Percentiles rank a stretch among this genome's conserved stretches.
Evolutionary conservation across 768 basidiomycete genomes (phyloP).

Genomic region (Gloeopeniophorella convolvens): DNA sequence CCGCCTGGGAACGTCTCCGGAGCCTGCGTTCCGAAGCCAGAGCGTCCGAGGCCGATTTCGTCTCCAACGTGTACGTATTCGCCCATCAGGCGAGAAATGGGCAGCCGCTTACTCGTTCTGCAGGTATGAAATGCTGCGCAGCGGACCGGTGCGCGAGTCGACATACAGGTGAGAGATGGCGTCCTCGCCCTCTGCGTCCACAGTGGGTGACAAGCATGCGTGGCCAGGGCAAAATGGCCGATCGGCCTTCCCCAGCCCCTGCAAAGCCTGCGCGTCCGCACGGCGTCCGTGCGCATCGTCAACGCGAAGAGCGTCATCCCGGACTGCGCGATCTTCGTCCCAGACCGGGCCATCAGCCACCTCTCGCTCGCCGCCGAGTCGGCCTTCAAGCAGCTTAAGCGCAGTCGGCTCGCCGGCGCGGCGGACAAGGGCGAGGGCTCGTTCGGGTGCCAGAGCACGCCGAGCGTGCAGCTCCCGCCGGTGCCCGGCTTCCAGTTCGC

Average conservation of each 20-base stretch:
- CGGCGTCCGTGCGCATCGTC: slow-evolving; percentile 34
- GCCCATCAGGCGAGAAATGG: not conserved
- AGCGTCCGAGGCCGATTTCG: slow-evolving; percentile 50
- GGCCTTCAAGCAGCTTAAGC: slow-evolving; percentile 42
- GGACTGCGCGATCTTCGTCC: slow-evolving; percentile 45
- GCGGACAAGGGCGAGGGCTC: slow-evolving; percentile 39
- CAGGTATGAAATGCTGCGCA: slow-evolving; percentile 46
- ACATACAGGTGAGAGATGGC: slow-evolving; percentile 33
- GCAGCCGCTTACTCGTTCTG: not conserved
- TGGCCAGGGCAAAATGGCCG: slow-evolving; percentile 40
- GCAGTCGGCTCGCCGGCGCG: slow-evolving; percentile 31
- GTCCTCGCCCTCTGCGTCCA: slow-evolving; percentile 5
- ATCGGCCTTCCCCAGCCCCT: slow-evolving; percentile 44
- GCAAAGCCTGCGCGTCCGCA: slow-evolving; percentile 23
- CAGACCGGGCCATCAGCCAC: slow-evolving; percentile 30
- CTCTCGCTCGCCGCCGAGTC: slow-evolving; percentile 41
- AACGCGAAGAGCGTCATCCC: slow-evolving; percentile 43
- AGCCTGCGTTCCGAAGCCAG: slow-evolving; percentile 38
- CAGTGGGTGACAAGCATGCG: not conserved
- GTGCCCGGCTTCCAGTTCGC: slow-evolving; percentile 45
- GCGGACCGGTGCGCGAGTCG: slow-evolving; percentile 37
- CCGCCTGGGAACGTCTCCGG: slow-evolving; percentile 39
- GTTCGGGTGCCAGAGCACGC: slow-evolving; percentile 46
- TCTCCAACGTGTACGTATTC: slow-evolving; percentile 43
- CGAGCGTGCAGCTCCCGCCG: slow-evolving; percentile 41